phyloP scores from a whole-genome alignment of 768 basidiomycete species.

The Cytidiella melzeri region DNA sequence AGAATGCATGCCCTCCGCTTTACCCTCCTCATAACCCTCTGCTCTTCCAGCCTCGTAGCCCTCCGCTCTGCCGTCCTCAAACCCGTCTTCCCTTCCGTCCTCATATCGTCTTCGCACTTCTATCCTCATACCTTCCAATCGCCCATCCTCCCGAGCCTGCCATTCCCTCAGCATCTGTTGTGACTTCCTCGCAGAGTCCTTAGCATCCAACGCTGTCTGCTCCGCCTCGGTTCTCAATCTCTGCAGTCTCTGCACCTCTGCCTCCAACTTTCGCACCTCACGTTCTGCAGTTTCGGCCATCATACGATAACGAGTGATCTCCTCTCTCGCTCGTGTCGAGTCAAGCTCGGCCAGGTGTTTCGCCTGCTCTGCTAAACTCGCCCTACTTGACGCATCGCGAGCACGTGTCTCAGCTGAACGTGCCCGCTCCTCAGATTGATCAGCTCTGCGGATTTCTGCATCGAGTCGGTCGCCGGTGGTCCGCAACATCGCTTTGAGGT shows the following conservation, averaged over 20 bases:
- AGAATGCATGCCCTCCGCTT: conserved; percentile 33
- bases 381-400: conserved; percentile 33
- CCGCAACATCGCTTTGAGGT: conserved; percentile 47
- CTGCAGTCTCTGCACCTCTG: conserved; percentile 33
- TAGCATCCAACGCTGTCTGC: conserved; percentile 35
- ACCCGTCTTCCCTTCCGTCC: conserved; percentile 29
- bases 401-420: conserved; percentile 45
- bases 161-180: conserved; percentile 38
- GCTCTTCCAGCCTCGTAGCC: conserved; percentile 43
- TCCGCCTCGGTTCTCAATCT: conserved; percentile 36
- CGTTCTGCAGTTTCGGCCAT: conserved; percentile 42
- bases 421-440: conserved; percentile 44
- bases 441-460: conserved; percentile 49
- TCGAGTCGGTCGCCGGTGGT: conserved; percentile 49
- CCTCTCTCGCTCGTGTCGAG: conserved; percentile 33
- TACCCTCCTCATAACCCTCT: conserved; percentile 37
- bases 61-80: conserved; percentile 33
- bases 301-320: conserved; percentile 40
- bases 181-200: conserved; percentile 37
- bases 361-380: conserved; percentile 36
- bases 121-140: conserved; percentile 36
- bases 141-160: conserved; percentile 37
- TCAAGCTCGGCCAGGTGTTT: conserved; percentile 35
- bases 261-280: conserved; percentile 32
- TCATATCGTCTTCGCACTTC: conserved; percentile 40